These are phyloP conservation scores for Picea sitchensis DNA, from an alignment of 75 land plant genomes.

Conservation along the genomic window DNA sequence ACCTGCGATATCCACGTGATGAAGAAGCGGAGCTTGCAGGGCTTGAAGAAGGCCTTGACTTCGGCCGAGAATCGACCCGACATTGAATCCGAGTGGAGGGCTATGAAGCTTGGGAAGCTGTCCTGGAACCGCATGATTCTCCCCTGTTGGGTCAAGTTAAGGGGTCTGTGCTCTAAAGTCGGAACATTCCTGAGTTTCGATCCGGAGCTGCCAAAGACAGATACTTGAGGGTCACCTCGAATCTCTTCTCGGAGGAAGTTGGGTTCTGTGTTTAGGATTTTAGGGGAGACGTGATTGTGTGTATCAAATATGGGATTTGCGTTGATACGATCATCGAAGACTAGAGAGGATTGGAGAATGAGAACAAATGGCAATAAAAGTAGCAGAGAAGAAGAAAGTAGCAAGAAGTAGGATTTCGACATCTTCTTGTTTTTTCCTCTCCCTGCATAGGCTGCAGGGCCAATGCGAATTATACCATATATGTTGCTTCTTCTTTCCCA, in stretches of 20 bases:
- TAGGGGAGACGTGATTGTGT: background rate
- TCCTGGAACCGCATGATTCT: conserved; percentile 17
- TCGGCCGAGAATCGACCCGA: conserved; percentile 15
- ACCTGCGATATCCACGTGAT: conserved; percentile 66
- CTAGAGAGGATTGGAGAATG: background rate
- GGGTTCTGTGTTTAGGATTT: background rate
- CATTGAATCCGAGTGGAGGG: conserved; percentile 15
- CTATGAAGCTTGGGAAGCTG: conserved; percentile 12
- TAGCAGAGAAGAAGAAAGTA: background rate
- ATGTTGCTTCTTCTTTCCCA: too few relatives aligned
- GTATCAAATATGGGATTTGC: background rate
- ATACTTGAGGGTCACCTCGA: background rate
- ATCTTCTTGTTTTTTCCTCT: background rate
- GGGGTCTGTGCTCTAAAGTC: background rate
- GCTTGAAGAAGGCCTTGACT: conserved; percentile 29
- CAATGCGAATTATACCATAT: too few relatives aligned
- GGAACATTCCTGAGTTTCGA: background rate
- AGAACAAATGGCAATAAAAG: background rate
- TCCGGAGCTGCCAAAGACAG: background rate
- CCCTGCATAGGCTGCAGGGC: too few relatives aligned
- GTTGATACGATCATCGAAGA: background rate
- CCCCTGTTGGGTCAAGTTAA: conserved; percentile 14
- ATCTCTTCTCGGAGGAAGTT: background rate
- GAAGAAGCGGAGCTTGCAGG: conserved; percentile 30
- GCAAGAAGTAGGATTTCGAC: background rate